These are phyloP conservation scores for Seiridium cupressi DNA, from an alignment of 2,329 filamentous ascomycete species.

Conservation along the genomic window DNA sequence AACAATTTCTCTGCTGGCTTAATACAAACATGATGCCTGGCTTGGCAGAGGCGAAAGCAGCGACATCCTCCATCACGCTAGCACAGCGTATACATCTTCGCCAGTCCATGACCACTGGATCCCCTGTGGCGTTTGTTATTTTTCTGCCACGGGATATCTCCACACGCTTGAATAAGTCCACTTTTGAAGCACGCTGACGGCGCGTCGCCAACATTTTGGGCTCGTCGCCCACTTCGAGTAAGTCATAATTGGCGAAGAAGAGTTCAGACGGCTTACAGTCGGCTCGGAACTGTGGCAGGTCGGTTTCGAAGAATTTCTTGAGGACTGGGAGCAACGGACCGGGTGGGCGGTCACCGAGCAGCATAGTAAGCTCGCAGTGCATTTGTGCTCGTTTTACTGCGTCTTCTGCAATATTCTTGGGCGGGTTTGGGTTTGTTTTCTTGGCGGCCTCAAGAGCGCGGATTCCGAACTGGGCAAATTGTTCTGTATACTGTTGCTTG, in stretches of 20 bases:
- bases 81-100: conserved; percentile 59
- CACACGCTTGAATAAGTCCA: conserved; percentile 59
- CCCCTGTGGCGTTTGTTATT: conserved; percentile 5
- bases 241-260: conserved; percentile 69
- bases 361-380: conserved; percentile 50
- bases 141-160: conserved; percentile 48
- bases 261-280: conserved; percentile 65
- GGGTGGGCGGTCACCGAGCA: conserved; percentile 47
- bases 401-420: conserved; percentile 31
- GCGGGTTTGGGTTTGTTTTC: conserved; percentile 27
- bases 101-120: conserved; percentile 25
- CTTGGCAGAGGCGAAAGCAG: conserved; percentile 28
- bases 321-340: conserved; percentile 53
- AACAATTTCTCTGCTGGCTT: conserved; percentile 53
- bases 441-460: conserved; percentile 45
- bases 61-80: conserved; percentile 63
- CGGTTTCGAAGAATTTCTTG: conserved; percentile 61
- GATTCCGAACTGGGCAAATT: conserved; percentile 40
- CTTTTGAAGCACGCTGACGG: conserved; percentile 34
- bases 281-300: conserved; percentile 56
- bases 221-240: conserved; percentile 66
- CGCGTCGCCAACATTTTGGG: conserved; percentile 41
- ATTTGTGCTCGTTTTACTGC: conserved; percentile 43
- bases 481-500: conserved; percentile 46
- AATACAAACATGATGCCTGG: conserved; percentile 54